phyloP scores from a whole-genome alignment of 2,329 filamentous ascomycete species.

The Polychaeton citri region DNA sequence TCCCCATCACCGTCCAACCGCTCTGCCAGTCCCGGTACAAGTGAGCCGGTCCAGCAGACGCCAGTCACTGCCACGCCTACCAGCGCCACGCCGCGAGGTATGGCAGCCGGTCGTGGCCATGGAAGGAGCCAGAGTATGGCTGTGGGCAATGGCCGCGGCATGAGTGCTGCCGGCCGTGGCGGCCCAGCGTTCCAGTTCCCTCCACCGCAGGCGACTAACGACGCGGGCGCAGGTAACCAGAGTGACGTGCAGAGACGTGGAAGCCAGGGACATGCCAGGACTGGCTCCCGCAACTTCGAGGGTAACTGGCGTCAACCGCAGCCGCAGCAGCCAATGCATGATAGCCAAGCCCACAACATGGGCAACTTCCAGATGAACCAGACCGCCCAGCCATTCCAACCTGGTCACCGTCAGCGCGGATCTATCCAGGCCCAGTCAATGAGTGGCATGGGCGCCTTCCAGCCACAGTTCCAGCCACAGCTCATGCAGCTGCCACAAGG shows the following conservation, averaged over 20 bases:
- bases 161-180: slow-evolving; percentile 43
- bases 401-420: slow-evolving; percentile 72
- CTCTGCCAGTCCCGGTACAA: slow-evolving; percentile 42
- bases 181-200: slow-evolving; percentile 59
- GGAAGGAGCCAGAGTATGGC: slow-evolving; percentile 84
- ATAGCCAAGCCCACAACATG: slow-evolving; percentile 34
- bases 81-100: slow-evolving; percentile 17
- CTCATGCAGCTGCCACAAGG: slow-evolving; percentile 72
- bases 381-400: slow-evolving; percentile 68
- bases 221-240: slow-evolving; percentile 34
- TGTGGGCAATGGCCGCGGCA: slow-evolving; percentile 54
- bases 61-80: slow-evolving; percentile 5
- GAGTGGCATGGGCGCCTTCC: slow-evolving; percentile 63
- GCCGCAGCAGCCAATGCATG: slow-evolving; percentile 30
- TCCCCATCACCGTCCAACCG: slow-evolving; percentile 36
- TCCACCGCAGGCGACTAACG: slow-evolving; percentile 35
- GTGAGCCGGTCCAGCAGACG: slow-evolving; percentile 7
- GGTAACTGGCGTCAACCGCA: slow-evolving; percentile 91
- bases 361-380: slow-evolving; percentile 58
- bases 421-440: slow-evolving; percentile 75
- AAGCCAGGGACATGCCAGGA: slow-evolving; percentile 66
- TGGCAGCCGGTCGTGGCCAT: slow-evolving; percentile 34
- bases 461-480: slow-evolving; percentile 64
- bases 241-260: slow-evolving; percentile 63
- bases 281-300: slow-evolving; percentile 86